These are phyloP conservation scores for Acmispon strigosus DNA, from an alignment of 306 rosid genomes.

Conservation along the genomic window DNA sequence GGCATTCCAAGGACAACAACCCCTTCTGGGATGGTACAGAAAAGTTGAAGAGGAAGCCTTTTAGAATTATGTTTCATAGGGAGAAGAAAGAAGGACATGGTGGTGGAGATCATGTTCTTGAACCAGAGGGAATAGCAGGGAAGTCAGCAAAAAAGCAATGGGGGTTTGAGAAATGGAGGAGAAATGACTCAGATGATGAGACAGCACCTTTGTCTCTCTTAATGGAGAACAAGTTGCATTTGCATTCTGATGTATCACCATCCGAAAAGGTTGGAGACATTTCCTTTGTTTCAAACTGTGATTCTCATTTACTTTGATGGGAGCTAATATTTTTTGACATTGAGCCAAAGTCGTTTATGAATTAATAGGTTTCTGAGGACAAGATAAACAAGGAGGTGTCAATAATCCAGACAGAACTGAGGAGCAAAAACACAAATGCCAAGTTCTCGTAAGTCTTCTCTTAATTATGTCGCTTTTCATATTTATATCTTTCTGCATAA, in stretches of 20 bases:
- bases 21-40: constrained; percentile 2
- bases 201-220: constrained; percentile 57
- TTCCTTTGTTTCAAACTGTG: not conserved
- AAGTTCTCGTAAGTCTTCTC: constrained; percentile 44
- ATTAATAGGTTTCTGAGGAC: constrained; percentile 49
- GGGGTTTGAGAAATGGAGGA: constrained; percentile 55
- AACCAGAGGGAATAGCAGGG: not conserved
- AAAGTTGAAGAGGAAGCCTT: constrained; percentile 29
- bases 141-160: constrained; percentile 21
- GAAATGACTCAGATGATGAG: constrained; percentile 55
- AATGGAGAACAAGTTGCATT: constrained; percentile 35
- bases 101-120: constrained; percentile 7
- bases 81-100: constrained; percentile 23
- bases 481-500: not conserved
- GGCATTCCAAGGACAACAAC: constrained; percentile 11
- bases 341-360: not conserved
- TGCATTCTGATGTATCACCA: constrained; percentile 55
- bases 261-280: constrained; percentile 53
- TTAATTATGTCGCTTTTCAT: not conserved
- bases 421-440: constrained; percentile 49
- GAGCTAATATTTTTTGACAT: not conserved
- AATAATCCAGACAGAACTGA: constrained; percentile 58
- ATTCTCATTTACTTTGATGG: not conserved
- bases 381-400: constrained; percentile 65
- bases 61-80: constrained; percentile 20